Base-by-base conservation (phyloP, 2,329 filamentous ascomycete species). In the Thelonectria olida region DNA sequence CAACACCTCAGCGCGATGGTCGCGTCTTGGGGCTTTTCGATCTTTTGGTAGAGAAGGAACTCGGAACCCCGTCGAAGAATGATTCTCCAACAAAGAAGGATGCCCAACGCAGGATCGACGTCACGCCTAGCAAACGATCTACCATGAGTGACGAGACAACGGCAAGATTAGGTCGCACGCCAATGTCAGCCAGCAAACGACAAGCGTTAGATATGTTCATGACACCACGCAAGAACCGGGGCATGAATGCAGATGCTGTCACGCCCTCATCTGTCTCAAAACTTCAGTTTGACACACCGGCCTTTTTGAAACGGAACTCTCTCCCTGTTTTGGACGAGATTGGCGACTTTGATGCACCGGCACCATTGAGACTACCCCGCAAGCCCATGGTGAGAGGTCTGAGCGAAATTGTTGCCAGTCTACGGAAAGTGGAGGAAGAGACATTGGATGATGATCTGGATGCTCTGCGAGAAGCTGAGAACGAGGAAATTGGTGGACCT, bases 1-100 rank as follows among this genome's bases (percentile, higher is more conserved):
- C 92, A 2, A 96, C 92, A 12, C 92, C 92, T 3, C 92, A 95
- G 71, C 88, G 88, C 63, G 90, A 95, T 73, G 92, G 92, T 25
- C 86, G 87, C 19, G 89, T 93, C 1, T 81, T 96, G 2, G 91
- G 92, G 5, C 78, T 96, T 17, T 96, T 96, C 73, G 92, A 95
- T 72, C 78, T 91, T 10, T 78, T 93, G 7, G 79, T 81, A 23
- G 82, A 85, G 58, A 79, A 80, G 41, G 80, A 81, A 20, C 75
- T 81, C 22, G 79, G 79, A 28, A 84, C 83, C 5, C 84, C 85
- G 1, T 83, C 84, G 5, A 83, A 79, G 50, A 81, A 58, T n/a
- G 66, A 70, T 15, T 68, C 58, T 12, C 44, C 61, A 7, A 49
- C 62, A 19, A 63, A 79, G 73, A 60, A 54, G 9, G 53, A 55